Conservation (phyloP, 805 yeast species). For the Kluyveromyces wickerhamii region DNA sequence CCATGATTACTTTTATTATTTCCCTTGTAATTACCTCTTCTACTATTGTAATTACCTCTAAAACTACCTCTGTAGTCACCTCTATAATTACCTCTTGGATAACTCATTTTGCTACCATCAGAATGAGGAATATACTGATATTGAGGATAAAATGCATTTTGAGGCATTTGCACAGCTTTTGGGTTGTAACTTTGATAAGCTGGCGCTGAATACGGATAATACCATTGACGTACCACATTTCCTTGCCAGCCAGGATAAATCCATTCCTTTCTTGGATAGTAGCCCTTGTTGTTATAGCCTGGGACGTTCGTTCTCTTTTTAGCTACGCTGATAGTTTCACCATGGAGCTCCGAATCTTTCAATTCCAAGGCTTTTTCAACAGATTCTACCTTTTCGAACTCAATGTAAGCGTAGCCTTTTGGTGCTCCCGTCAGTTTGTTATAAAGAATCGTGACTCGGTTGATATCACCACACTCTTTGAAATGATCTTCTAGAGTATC, state of each 20-base stretch:
- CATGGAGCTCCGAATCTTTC: slow-evolving; percentile 37
- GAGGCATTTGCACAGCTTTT: slow-evolving; percentile 2
- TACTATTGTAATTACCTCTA: slow-evolving; percentile 2
- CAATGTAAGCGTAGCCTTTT: slow-evolving; percentile 58
- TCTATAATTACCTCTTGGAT: slow-evolving; percentile 9
- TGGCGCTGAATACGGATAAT: slow-evolving; percentile 3
- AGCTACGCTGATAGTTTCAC: slow-evolving; percentile 40
- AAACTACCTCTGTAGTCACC: slow-evolving; percentile 19
- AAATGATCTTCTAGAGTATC: slow-evolving; percentile 43
- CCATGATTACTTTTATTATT: no score
- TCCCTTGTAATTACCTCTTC: not conserved
- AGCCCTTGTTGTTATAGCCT: slow-evolving; percentile 27
- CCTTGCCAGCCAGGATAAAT: slow-evolving; percentile 6
- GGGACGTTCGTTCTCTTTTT: slow-evolving; percentile 50
- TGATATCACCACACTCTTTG: slow-evolving; percentile 37
- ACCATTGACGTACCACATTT: slow-evolving; percentile 5
- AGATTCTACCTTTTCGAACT: slow-evolving; percentile 39
- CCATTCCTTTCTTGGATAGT: slow-evolving; percentile 5
- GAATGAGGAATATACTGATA: slow-evolving; percentile 4
- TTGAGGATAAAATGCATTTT: slow-evolving; percentile 5
- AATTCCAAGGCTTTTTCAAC: slow-evolving; percentile 41
- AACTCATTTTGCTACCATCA: slow-evolving; percentile 6
- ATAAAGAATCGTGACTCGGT: slow-evolving; percentile 43
- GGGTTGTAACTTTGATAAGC: slow-evolving; percentile 4
- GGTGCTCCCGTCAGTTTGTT: slow-evolving; percentile 37